Conservation (phyloP, 345 rosid genomes). For the Reutealis trisperma region DNA sequence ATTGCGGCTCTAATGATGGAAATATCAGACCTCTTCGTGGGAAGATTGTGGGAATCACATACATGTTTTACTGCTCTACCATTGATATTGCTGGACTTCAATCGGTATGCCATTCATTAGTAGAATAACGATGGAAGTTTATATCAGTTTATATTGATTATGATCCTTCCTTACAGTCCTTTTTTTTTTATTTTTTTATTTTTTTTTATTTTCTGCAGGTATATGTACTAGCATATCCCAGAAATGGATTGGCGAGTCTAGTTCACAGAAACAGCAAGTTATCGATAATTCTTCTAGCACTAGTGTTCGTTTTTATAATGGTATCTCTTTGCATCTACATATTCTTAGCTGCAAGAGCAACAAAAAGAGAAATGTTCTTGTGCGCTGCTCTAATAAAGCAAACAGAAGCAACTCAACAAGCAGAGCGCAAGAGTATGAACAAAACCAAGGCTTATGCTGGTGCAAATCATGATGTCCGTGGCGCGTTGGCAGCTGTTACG, state of each 20-base stretch:
- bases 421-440: slow-evolving; percentile 52
- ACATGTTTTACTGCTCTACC: slow-evolving; percentile 35
- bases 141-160: not conserved
- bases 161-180: no score
- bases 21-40: not conserved
- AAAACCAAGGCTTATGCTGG: slow-evolving; percentile 36
- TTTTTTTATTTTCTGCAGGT: slow-evolving; percentile 24
- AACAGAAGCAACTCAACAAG: slow-evolving; percentile 50
- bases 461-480: slow-evolving; percentile 37
- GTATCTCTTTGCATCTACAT: slow-evolving; percentile 26
- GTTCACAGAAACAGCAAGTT: slow-evolving; percentile 24
- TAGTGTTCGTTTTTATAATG: slow-evolving; percentile 22
- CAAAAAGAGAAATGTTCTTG: slow-evolving; percentile 43
- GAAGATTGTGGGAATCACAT: slow-evolving; percentile 19
- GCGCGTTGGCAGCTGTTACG: slow-evolving; percentile 19
- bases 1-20: slow-evolving; percentile 15
- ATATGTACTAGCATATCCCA: slow-evolving; percentile 32
- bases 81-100: slow-evolving; percentile 39
- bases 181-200: no score
- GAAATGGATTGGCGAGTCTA: slow-evolving; percentile 9
- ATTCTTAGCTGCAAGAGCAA: slow-evolving; percentile 35
- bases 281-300: slow-evolving; percentile 17
- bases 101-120: slow-evolving; percentile 19
- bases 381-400: slow-evolving; percentile 45
- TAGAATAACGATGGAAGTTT: not conserved